Evolutionary conservation across 2,329 filamentous ascomycete species (phyloP), one percentile per base, ranked within the genome.

Genomic region (Talaromyces pinophilus): DNA sequence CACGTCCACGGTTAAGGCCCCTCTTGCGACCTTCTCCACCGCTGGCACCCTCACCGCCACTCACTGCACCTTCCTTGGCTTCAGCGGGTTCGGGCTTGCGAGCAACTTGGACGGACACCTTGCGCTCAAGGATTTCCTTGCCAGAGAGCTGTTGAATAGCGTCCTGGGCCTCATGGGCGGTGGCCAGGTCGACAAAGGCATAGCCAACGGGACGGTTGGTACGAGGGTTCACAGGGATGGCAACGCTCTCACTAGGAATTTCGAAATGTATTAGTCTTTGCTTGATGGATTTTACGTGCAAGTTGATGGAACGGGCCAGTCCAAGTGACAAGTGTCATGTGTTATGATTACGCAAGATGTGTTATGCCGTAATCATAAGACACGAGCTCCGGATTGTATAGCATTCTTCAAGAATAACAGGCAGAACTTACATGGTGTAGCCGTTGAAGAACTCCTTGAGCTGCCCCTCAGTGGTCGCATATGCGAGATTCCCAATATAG

Each of bases 401-500:
- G 28, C 25, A 54, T 54, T 33, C 17, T 3, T n/a, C 50, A 33
- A 33, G 3, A 33, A 33, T 33, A 33, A 17, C 28, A 54, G 33
- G n/a, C 5, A 4, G 40, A 13, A 92, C 94, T 88, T 88, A 99
- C 95, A 99, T 92, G 86, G 95, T 91, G 88, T 97, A 98, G 83
- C 90, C 92, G 88, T 95, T 94, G 91, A 99, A 99, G 88, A 99
- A 99, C 77, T 95, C 92, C 88, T 96, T 97, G 88, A 99, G 92
- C 90, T 97, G 93, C 90, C 92, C 95, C 92, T 98, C 95, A 82
- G 93, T 97, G 90, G 95, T 98, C 90, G 94, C 93, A 83, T 99
- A 99, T 79, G 95, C 95, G 89, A 99, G 92, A 88, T 99, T 99
- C 87, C 95, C 95, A 86, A 99, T 98, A 86, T 99, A 99, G 78